A percentile compares a stretch with the other conserved stretches of the same genome.
These are phyloP conservation scores for Phytophthora fragariaefolia DNA, from an alignment of 352 stramenopile genomes.

Conservation along the genomic window DNA sequence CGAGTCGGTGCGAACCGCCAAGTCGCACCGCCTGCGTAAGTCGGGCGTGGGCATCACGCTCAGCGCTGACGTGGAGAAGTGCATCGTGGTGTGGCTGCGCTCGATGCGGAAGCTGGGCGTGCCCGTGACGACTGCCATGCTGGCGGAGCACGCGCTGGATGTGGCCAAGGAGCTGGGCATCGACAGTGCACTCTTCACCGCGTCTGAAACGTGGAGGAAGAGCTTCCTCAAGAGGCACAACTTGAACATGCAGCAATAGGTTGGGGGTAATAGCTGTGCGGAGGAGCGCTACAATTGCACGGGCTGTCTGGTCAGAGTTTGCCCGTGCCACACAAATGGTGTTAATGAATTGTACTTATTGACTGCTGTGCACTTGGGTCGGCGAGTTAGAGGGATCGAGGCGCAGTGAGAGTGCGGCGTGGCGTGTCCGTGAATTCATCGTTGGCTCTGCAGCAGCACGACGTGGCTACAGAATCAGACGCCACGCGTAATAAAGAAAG, in stretches of 20 bases:
- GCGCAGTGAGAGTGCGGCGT: too few species aligned
- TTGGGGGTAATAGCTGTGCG: neutral
- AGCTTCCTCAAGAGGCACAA: conserved; percentile 42
- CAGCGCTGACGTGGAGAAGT: conserved; percentile 44
- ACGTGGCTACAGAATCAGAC: conserved; percentile 10
- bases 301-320: neutral
- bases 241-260: conserved; percentile 26
- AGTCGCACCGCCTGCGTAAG: conserved; percentile 40
- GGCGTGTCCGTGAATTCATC: neutral
- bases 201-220: conserved; percentile 38
- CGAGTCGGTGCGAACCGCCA: conserved; percentile 42
- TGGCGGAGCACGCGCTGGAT: conserved; percentile 40
- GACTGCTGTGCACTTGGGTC: neutral
- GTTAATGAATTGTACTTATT: neutral
- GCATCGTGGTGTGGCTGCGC: conserved; percentile 45
- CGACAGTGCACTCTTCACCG: conserved; percentile 34
- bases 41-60: conserved; percentile 33
- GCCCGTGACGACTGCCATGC: conserved; percentile 38
- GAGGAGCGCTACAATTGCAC: neutral
- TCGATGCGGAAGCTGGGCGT: conserved; percentile 38
- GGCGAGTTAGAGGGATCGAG: neutral
- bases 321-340: neutral
- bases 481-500: neutral
- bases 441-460: too few species aligned
- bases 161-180: conserved; percentile 44